Base-by-base conservation (phyloP, 2,329 filamentous ascomycete genomes). In the Nothopassalora personata region DNA sequence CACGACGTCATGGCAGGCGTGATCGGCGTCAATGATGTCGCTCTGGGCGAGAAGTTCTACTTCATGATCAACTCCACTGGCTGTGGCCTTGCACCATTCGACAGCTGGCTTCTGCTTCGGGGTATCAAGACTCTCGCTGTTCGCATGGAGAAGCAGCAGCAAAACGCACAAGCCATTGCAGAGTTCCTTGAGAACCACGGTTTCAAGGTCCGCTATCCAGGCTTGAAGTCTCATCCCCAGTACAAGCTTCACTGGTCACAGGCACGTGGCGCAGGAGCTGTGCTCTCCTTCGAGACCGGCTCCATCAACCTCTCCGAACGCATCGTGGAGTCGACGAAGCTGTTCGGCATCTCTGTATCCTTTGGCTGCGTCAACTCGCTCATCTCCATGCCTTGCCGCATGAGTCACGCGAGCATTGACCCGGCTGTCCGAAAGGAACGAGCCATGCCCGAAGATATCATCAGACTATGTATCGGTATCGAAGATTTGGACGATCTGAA, bases 1-100 rank as follows among this genome's bases (percentile, higher is more conserved):
- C 94, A 99, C 80, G 95, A 99, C 73, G 88, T 99, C 72, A 99
- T 99, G 94, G 94, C 94, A 9, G 94, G 95, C 63, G 91, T 99
- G 31, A 89, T 99, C 65, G 94, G 92, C 23, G 86, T 92, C 74
- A 97, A 97, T 73, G 88, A 96, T 71, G 75, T 85, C 4, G 79
- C 84, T 3, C 79, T 99, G 30, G 92, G 88, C 50, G 91, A 99
- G 69, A 90, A 89, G 71, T 86, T 99, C 66, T 99, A 89, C 79
- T 97, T 97, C 77, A 93, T 91, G 58, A 97, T 99, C 81, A 99
- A 99, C 74, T 86, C 91, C 0, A 96, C 92, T 0, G 94, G 94
- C 47, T 97, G 94, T 72, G 94, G 94, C 9, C 81, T 99, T 6
- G 89, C 91, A 1, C 94, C 95, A 4, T 96, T 97, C 71, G 94